A percentile compares a stretch with the other conserved stretches of the same genome.
These are phyloP conservation scores for Esteya vermicola DNA, from an alignment of 2,329 filamentous ascomycete species.

Conservation along the genomic window DNA sequence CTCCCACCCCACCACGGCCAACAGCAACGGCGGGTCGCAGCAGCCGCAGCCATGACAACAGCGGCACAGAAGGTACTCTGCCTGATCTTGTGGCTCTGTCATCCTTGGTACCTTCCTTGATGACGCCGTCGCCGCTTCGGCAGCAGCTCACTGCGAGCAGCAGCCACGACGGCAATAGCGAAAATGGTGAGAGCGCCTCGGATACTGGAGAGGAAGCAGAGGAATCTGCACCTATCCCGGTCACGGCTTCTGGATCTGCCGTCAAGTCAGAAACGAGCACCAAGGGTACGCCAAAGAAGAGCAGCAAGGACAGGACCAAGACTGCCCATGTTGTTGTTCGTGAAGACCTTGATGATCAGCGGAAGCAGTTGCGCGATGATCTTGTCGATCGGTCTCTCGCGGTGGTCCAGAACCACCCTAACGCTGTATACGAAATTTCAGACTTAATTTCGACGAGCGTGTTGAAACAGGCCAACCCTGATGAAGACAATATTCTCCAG, in stretches of 20 bases:
- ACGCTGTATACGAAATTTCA: slow-evolving; percentile 79
- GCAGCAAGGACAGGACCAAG: neutral
- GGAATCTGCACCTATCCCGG: neutral
- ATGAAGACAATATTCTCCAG: slow-evolving; percentile 28
- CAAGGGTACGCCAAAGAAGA: neutral
- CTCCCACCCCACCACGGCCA: neutral
- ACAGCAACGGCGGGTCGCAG: no score
- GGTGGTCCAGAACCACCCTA: slow-evolving; percentile 74
- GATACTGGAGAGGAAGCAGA: neutral
- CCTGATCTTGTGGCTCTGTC: neutral
- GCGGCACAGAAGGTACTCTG: no score
- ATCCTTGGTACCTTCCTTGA: neutral
- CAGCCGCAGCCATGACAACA: no score
- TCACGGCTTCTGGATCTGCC: neutral
- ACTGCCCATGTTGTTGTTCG: slow-evolving; percentile 27
- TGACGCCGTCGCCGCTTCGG: neutral
- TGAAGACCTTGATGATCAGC: slow-evolving; percentile 66
- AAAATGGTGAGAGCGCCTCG: neutral
- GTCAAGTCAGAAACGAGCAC: neutral
- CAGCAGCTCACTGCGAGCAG: slow-evolving; percentile 1
- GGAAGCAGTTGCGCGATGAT: slow-evolving; percentile 56
- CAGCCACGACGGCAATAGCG: neutral
- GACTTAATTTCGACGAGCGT: slow-evolving; percentile 71
- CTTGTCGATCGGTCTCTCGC: slow-evolving; percentile 85
- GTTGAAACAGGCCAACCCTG: slow-evolving; percentile 39